Evolutionary conservation across 208 protist genomes (phyloP).

Genomic region (Dictyostelium gargantuum): DNA sequence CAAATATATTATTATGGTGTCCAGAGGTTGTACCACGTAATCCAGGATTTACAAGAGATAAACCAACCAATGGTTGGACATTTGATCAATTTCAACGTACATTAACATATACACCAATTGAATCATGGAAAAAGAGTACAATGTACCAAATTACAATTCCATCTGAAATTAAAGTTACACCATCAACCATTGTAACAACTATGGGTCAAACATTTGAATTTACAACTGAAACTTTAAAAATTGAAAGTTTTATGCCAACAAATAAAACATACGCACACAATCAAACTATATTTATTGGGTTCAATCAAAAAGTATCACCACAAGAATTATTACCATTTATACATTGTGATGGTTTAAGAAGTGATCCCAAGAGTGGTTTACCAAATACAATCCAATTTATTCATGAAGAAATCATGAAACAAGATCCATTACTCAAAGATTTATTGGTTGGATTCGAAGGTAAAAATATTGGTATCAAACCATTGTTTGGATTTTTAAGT

Average conservation of each 20-base stretch:
- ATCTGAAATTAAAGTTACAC: background rate
- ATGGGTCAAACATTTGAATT: background rate
- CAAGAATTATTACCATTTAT: background rate
- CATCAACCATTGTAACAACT: background rate
- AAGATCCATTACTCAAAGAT: background rate
- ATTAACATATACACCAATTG: background rate
- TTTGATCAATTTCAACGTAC: background rate
- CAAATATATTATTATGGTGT: background rate
- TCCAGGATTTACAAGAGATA: background rate
- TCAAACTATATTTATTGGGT: conserved; percentile 4
- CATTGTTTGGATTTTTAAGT: background rate
- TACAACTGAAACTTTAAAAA: background rate
- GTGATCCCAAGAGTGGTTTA: background rate
- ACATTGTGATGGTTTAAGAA: background rate
- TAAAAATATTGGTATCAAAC: conserved; percentile 34
- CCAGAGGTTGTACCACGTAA: conserved; percentile 12
- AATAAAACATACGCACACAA: background rate
- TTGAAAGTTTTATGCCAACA: background rate
- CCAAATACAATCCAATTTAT: background rate
- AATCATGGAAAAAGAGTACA: conserved; percentile 5
- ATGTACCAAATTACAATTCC: background rate
- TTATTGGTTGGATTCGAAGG: background rate
- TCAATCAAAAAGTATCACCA: background rate
- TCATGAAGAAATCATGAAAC: conserved; percentile 20
- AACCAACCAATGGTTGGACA: background rate